Base-by-base conservation (phyloP, 108 stramenopile genomes). In the Hondaea fermentalgiana region DNA sequence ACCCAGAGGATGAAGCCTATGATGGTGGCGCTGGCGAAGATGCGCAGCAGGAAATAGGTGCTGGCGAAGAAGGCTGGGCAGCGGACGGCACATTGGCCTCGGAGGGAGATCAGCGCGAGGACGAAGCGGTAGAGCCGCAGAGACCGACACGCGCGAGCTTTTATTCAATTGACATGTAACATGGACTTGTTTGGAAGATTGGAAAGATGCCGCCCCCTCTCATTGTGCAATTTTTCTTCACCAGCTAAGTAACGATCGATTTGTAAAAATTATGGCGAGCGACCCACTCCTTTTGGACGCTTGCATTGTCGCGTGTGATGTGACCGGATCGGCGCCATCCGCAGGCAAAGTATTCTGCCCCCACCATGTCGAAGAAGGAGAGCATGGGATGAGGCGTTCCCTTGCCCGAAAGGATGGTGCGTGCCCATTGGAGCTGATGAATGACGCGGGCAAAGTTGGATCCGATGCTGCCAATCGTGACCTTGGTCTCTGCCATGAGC, bases 361-460 rank as follows among this genome's bases (percentile, higher is more conserved):
- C 76, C 6, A 28, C 19, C 76, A 83, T 83, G n/a, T 83, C 76
- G 49, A 83, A n/a, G 51, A 83, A 83, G 25, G 49, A 4, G n/a
- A 83, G 28, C 49, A 53, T 53, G 25, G 76, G 76, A 23, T 69
- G 64, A 14, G 64, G 64, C 64, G 42, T 5, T 17, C 64, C 64
- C 42, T 69, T 23, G 25, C 64, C 64, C 10, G 45, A 53, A 23
- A 53, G 45, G 6, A 83, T 53, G 25, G 45, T 6, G 45, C 76
- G 45, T 12, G 76, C 76, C 76, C 76, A 83, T 23, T 83, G 76
- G 16, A 83, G 51, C 28, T 83, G 76, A 53, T 83, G 76, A 23
- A 83, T 83, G 25, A 83, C 45, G 23, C 76, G 76, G 6, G 49
- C 76, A 83, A 83, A 83, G 23, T 83, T 83, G 49, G 76, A 83